phyloP scores from a whole-genome alignment of 768 basidiomycete species.

The Sporobolomyces phaffii region DNA sequence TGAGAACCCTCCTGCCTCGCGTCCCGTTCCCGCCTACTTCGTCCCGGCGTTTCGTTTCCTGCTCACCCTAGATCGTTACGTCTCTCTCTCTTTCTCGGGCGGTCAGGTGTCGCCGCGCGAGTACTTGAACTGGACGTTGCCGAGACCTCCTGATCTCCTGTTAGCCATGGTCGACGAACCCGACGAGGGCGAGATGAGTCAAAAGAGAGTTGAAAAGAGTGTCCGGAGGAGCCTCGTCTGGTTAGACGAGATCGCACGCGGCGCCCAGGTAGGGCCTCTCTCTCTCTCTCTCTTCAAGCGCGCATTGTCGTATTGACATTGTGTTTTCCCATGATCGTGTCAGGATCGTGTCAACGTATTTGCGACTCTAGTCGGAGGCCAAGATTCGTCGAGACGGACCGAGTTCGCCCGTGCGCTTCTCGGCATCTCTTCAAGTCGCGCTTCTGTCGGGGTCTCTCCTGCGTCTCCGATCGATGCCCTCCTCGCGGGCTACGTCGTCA shows the following conservation, averaged over 20 bases:
- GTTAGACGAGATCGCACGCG: conserved; percentile 4
- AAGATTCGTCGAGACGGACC: conserved; percentile 55
- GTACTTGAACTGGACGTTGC: conserved; percentile 7
- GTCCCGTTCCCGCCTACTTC: too few species aligned
- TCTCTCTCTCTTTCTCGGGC: too few species aligned
- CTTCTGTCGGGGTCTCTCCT: not conserved
- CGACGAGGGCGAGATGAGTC: not conserved
- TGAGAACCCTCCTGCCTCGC: not conserved
- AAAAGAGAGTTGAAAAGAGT: conserved; percentile 30
- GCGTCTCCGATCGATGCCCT: conserved; percentile 60
- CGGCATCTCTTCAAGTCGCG: conserved; percentile 46
- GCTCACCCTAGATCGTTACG: too few species aligned
- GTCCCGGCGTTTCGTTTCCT: too few species aligned
- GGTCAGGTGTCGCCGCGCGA: conserved; percentile 16
- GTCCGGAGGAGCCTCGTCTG: conserved; percentile 25
- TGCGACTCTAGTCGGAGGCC: conserved; percentile 64
- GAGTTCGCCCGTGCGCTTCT: conserved; percentile 59
- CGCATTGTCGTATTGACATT: not conserved
- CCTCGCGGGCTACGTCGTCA: conserved; percentile 64
- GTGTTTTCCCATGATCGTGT: too few species aligned
- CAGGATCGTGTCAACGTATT: conserved; percentile 51
- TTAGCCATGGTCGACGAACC: conserved; percentile 34
- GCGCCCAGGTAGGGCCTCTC: not conserved
- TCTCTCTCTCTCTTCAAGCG: too few species aligned
- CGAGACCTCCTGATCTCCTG: conserved; percentile 32